Base-by-base conservation (phyloP, 768 basidiomycete genomes). In the Naganishia vaughanmartiniae region DNA sequence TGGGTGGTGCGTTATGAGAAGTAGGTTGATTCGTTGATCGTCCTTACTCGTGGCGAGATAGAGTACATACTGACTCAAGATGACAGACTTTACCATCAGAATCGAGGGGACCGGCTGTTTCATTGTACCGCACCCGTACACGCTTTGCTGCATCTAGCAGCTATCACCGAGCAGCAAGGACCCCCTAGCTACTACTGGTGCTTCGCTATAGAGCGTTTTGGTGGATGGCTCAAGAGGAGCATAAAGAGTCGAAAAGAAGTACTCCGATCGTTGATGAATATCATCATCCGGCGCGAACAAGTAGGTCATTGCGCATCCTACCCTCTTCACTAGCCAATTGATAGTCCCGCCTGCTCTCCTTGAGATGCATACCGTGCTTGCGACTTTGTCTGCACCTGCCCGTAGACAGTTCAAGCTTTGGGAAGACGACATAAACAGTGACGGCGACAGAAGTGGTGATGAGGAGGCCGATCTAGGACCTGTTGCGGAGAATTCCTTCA, bases 181-280 rank as follows among this genome's bases (percentile, higher is more conserved):
- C 55, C 55, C 31, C 54, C 54, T 12, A 24, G 54, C 54, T 54
- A 33, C 55, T 57, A 57, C 31, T 57, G 55, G 55, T 57, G 55
- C n/a, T 57, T 57, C 31, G 7, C 55, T 28, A 17, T 57, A 1
- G 55, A 57, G 21, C 24, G 55, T 10, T 57, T 31, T n/a, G 55
- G 55, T 7, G 55, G 55, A 1, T 57, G 33, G 55, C 10, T 57
- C 5, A 57, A 57, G 31, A 10, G 55, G 11, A 33, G 34, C 10
- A 21, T 57, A 3, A n/a, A 17, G 10, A 57, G 34, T n/a, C 33
- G 33, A 10, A 28, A 57, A 21, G 19, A 31, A 3, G 15, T 33
- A 3, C 5, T 57, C 4, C 14, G 15, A 6, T 15, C 31, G 10
- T 34, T 57, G 30, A 57, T 15, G 24, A 57, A 57, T 31, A 15